A percentile compares a stretch with the other conserved stretches of the same genome.
Conservation (phyloP, 2,329 filamentous ascomycete species). For the Fusarium falciforme region DNA sequence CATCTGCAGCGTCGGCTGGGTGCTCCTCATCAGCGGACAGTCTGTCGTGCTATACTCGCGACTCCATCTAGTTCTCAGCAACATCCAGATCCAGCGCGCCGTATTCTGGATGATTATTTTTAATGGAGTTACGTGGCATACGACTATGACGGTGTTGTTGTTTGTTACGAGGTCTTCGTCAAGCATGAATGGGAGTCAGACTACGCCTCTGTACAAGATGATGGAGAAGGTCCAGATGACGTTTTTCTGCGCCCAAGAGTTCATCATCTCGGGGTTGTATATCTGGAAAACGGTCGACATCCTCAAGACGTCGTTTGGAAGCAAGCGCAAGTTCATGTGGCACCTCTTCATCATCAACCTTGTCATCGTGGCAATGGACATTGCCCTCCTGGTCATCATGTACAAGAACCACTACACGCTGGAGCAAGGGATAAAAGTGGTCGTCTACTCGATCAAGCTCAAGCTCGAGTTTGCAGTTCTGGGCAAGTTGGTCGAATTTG, state of each 20-base stretch:
- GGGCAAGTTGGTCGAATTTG: constrained; percentile 51
- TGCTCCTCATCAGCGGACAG: constrained; percentile 17
- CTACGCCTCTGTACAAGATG: neutral
- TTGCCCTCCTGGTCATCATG: constrained; percentile 26
- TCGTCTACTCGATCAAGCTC: constrained; percentile 43
- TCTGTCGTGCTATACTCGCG: constrained; percentile 15
- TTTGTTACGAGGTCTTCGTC: constrained; percentile 3
- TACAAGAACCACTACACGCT: constrained; percentile 9
- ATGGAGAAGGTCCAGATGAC: constrained; percentile 24
- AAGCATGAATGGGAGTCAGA: neutral
- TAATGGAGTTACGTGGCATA: constrained; percentile 22
- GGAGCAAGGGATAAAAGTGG: constrained; percentile 22
- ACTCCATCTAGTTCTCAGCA: neutral
- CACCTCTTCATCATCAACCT: constrained; percentile 27
- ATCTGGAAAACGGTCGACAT: constrained; percentile 17
- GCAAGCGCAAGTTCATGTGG: constrained; percentile 24
- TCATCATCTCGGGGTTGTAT: constrained; percentile 12
- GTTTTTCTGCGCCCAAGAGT: constrained; percentile 20
- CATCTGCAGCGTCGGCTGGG: constrained; percentile 8
- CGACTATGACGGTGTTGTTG: constrained; percentile 7
- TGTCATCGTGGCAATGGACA: constrained; percentile 31
- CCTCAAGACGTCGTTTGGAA: constrained; percentile 19
- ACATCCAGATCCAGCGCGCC: neutral
- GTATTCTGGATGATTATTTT: constrained; percentile 25
- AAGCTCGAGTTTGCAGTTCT: constrained; percentile 52